Percentiles rank a stretch among this genome's conserved stretches.
phyloP scores from a whole-genome alignment of 2,329 filamentous ascomycete genomes.

The Magnaporthiopsis poae region DNA sequence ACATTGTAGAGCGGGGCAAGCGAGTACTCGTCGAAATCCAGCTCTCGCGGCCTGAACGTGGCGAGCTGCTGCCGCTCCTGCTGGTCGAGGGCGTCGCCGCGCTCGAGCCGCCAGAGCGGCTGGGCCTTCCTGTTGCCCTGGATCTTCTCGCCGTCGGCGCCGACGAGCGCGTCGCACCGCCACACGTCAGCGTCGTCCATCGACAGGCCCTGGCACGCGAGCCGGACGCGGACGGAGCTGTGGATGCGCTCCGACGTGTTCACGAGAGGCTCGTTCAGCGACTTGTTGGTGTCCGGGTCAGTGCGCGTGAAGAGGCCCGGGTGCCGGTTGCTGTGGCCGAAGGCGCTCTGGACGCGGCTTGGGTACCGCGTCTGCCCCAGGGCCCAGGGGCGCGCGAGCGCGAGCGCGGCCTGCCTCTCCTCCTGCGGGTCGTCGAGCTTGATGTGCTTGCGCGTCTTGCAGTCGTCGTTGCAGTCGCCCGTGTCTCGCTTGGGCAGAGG shows the following conservation, averaged over 20 bases:
- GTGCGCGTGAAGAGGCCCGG: conserved; percentile 28
- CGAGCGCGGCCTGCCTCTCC: conserved; percentile 10
- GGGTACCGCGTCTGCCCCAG: conserved; percentile 21
- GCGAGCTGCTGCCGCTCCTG: conserved; percentile 8
- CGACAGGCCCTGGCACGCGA: conserved; percentile 20
- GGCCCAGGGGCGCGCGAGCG: conserved; percentile 20
- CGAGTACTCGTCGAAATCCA: conserved; percentile 7
- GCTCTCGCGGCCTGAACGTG: conserved; percentile 11
- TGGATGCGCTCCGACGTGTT: conserved; percentile 30
- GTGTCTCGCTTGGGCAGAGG: conserved; percentile 15
- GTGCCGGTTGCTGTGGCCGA: conserved; percentile 20
- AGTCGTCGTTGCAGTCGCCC: conserved; percentile 13
- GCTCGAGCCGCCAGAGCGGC: conserved; percentile 20
- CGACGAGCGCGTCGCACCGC: conserved; percentile 19
- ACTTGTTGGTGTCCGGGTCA: conserved; percentile 27
- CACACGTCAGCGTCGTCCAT: conserved; percentile 26
- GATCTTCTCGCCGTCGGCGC: conserved; percentile 5
- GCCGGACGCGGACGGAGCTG: conserved; percentile 19
- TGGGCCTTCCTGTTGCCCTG: neutral
- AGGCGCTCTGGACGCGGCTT: conserved; percentile 17
- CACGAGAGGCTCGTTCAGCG: conserved; percentile 24
- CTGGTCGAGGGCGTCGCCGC: conserved; percentile 3
- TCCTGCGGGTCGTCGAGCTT: conserved; percentile 12
- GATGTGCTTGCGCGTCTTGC: conserved; percentile 13
- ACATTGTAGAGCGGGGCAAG: conserved; percentile 16